A percentile compares a stretch with the other conserved stretches of the same genome.
Conservation (phyloP, 805 yeast genomes). For the Candida insectalens region DNA sequence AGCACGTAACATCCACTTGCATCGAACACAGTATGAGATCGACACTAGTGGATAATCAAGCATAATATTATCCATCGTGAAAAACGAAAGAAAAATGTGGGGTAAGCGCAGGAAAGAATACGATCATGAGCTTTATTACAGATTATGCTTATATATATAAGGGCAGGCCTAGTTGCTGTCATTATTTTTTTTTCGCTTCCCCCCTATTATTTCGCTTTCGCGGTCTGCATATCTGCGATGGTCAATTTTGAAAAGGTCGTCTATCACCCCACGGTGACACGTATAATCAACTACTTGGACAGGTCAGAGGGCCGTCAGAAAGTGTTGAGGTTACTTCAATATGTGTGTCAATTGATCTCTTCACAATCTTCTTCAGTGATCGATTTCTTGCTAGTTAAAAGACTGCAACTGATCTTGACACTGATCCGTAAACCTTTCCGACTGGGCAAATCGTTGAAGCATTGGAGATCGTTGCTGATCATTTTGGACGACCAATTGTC, state of each 20-base stretch:
- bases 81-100: background rate
- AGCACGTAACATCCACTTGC: constrained; percentile 86
- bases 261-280: constrained; percentile 64
- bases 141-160: too few relatives aligned
- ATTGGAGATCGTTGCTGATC: constrained; percentile 57
- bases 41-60: constrained; percentile 46
- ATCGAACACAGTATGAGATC: constrained; percentile 69
- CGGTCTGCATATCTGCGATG: too few relatives aligned
- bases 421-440: constrained; percentile 77
- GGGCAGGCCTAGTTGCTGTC: too few relatives aligned
- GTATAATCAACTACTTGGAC: constrained; percentile 55
- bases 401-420: constrained; percentile 53
- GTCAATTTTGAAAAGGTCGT: constrained; percentile 50
- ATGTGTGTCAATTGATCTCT: constrained; percentile 64
- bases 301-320: constrained; percentile 70
- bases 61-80: constrained; percentile 3
- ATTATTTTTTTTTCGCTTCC: too few relatives aligned
- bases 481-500: constrained; percentile 61
- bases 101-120: too few relatives aligned
- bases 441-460: constrained; percentile 71
- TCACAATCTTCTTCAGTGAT: background rate
- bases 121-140: too few relatives aligned
- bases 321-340: constrained; percentile 68
- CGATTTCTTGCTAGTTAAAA: constrained; percentile 35
- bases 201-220: too few relatives aligned